Evolutionary conservation across 208 protist species (phyloP), one percentile per base, ranked within the genome.

Genomic region (Lotmaria passim): DNA sequence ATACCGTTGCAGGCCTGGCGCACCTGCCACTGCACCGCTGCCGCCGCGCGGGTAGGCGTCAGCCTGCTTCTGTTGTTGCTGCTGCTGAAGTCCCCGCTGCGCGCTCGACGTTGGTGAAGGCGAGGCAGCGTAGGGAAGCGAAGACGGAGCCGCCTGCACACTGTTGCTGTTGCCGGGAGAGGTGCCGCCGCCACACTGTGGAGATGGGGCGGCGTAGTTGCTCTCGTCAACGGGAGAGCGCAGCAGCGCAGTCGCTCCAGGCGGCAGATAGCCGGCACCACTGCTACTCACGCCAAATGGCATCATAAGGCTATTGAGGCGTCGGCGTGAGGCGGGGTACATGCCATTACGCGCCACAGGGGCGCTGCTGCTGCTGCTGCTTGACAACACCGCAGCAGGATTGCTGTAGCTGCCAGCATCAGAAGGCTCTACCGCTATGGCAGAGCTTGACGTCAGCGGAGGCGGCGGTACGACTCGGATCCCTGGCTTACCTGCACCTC

Each of bases 251-350:
- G 21, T 31, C 15, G n/a, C 26, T 17, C 30, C 51, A 38, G 51
- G n/a, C 4, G 31, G n/a, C n/a, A n/a, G 17, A 39, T 6, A n/a
- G 5, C 31, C 21, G 19, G 15, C 11, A 31, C 26, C 15, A n/a
- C 33, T 43, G 31, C 8, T 46, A 24, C 6, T 39, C 12, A 19
- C n/a, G 31, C 19, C 19, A 23, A 46, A 51, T 1, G 57, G n/a
- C 21, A 23, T 46, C 31, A 19, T n/a, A 5, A 46, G 31, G 23
- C 33, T 12, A 12, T 23, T 14, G n/a, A n/a, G n/a, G n/a, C 60
- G 60, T 19, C 60, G 44, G 31, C 60, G 60, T 24, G 60, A 56
- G 21, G 46, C 30, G 12, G 60, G 60, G 23, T 66, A 66, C 60
- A 66, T 66, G 33, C 60, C 60, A 30, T 26, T 66, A 30, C 60